Evolutionary conservation across 495 filamentous ascomycete species (phyloP).

Genomic region (Aspergillus nanangensis): DNA sequence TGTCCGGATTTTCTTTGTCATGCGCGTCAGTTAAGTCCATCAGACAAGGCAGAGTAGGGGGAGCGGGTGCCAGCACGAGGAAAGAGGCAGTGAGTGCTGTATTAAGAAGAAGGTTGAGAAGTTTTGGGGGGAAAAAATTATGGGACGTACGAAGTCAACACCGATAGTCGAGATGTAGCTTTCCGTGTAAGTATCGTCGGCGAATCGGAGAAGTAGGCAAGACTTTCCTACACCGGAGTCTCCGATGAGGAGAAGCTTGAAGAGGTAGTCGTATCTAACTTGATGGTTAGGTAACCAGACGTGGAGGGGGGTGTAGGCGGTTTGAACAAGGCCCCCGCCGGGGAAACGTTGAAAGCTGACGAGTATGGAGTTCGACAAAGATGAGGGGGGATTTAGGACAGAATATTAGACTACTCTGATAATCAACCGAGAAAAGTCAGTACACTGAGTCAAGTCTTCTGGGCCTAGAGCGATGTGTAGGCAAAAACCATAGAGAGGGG

Average conservation of each 20-base stretch:
- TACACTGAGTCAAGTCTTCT: no score
- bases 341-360: no score
- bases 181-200: conserved; percentile 99
- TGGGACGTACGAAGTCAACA: conserved; percentile 85
- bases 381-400: no score
- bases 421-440: no score
- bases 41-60: background rate
- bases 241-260: conserved; percentile 99
- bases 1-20: conserved; percentile 91
- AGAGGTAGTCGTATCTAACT: conserved; percentile 97
- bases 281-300: conserved; percentile 22
- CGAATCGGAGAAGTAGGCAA: conserved; percentile 93
- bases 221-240: conserved; percentile 99
- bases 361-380: no score
- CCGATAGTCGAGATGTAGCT: conserved; percentile 99
- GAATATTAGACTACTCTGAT: no score
- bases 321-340: no score
- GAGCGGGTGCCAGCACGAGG: no score
- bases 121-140: no score
- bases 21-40: conserved; percentile 19
- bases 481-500: no score
- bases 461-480: no score
- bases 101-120: conserved; percentile 3
- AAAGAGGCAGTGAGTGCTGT: background rate
- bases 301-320: conserved; percentile 8